These are phyloP conservation scores for Metrosideros polymorpha DNA, from an alignment of 441 rosid species.

Conservation along the genomic window DNA sequence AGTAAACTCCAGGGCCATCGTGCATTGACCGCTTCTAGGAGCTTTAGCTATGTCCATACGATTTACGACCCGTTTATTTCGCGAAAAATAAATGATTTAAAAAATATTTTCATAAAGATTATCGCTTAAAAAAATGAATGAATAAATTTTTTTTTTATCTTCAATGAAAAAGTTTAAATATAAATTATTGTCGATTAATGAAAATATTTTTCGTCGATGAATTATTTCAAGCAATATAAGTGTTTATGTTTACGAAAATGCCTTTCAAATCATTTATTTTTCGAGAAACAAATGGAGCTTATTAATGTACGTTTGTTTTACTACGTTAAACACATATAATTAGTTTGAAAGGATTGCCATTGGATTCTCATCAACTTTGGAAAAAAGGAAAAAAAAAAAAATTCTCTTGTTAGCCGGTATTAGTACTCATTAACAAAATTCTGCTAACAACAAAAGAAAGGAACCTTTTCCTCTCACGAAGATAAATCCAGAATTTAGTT, in stretches of 20 bases:
- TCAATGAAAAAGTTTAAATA: background rate
- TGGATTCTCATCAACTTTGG: background rate
- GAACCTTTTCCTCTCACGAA: background rate
- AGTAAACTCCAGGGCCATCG: background rate
- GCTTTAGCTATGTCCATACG: no score
- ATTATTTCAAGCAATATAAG: background rate
- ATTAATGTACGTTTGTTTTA: no score
- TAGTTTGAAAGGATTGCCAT: background rate
- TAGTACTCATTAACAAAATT: background rate
- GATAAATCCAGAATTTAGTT: background rate
- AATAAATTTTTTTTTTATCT: rapidly evolving
- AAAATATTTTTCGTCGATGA: background rate
- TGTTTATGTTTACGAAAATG: background rate
- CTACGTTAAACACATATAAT: background rate
- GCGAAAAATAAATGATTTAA: no score
- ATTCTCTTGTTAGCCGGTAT: background rate
- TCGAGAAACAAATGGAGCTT: rapidly evolving
- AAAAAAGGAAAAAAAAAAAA: background rate
- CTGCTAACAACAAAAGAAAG: background rate
- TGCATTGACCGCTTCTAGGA: background rate
- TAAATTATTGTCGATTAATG: rapidly evolving
- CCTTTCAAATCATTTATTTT: background rate
- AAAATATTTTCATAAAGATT: no score
- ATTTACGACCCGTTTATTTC: no score
- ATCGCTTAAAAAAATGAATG: no score